Evolutionary conservation across 1,284 basidiomycete genomes (phyloP).

Genomic region (Sphaerobolus stellatus): DNA sequence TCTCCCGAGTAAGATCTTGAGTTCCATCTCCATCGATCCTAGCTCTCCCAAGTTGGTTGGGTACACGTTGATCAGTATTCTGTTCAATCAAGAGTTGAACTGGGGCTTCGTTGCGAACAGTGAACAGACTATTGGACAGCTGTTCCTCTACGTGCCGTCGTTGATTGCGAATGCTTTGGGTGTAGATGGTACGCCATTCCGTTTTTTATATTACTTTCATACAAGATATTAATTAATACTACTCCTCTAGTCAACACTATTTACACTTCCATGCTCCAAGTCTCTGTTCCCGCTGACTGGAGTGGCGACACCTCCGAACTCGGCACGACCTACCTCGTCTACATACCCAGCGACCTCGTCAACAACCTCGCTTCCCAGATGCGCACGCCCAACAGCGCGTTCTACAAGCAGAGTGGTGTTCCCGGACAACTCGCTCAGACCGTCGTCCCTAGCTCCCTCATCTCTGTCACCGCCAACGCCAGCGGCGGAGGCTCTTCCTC

Average conservation of each 20-base stretch:
- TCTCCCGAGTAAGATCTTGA: conserved; percentile 59
- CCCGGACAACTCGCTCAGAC: conserved; percentile 51
- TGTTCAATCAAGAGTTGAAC: conserved; percentile 55
- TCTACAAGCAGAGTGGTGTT: conserved; percentile 50
- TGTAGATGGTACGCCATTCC: conserved; percentile 43
- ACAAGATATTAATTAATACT: not conserved
- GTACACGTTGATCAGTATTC: conserved; percentile 51
- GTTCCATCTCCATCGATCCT: conserved; percentile 37
- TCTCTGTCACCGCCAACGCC: conserved; percentile 38
- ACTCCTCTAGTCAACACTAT: conserved; percentile 39
- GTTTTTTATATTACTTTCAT: conserved; percentile 16
- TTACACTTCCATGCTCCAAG: conserved; percentile 57
- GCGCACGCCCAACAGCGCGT: conserved; percentile 50
- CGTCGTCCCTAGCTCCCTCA: conserved; percentile 58
- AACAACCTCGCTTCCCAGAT: conserved; percentile 54
- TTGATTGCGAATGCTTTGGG: conserved; percentile 51
- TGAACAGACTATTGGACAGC: conserved; percentile 51
- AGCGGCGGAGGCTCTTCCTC: conserved; percentile 19
- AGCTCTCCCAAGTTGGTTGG: conserved; percentile 31
- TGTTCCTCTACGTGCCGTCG: conserved; percentile 59
- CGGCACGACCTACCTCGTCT: conserved; percentile 59
- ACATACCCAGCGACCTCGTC: conserved; percentile 52
- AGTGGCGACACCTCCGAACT: conserved; percentile 47
- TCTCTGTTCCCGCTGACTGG: conserved; percentile 57
- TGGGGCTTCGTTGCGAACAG: conserved; percentile 64